Base-by-base conservation (phyloP, 2,329 filamentous ascomycete genomes). In the Colletotrichum sp. region DNA sequence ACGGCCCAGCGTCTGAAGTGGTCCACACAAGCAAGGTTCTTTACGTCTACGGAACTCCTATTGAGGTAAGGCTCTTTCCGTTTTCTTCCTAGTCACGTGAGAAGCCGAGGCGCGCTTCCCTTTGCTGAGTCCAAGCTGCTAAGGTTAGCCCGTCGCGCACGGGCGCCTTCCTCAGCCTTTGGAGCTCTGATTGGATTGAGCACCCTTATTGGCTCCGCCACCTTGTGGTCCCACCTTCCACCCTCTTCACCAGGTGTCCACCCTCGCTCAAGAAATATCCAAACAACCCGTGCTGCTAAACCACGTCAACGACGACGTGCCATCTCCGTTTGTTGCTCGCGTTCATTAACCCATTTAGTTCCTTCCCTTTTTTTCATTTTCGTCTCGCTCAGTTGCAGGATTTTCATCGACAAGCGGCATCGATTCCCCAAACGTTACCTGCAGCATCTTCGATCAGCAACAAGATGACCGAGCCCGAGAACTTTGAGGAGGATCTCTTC, bases 401-500 rank as follows among this genome's bases (percentile, higher is more conserved):
- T 15, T 13, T 16, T 21, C 26, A 26, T 34, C 34, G 5, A 24
- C 28, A 34, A n/a, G 16, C n/a, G 28, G 8, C 18, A 60, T 21
- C 30, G 13, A 34, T 24, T n/a, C 12, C 6, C 9, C 32, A 21
- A 16, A 9, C 16, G 24, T 18, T 34, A 32, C 30, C 32, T 16
- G 30, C 28, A 55, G n/a, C 26, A 21, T 24, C n/a, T 38, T 34
- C 43, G 48, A 38, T 52, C 24, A 34, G 9, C 60, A 73, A 77
- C 82, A 89, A 66, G 80, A 97, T 96, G 95, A 92, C 94, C 64
- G 95, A 97, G 82, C 88, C 91, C 69, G 94, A 96, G 82, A 94
- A 95, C 79, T 93, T 95, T 80, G 96, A 98, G 80, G 96, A 98
- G 82, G 96, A 98, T 90, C 94, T 98, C 86, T 98, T 98, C 86